phyloP scores from a whole-genome alignment of 495 filamentous ascomycete species.

The Tuber brumale region DNA sequence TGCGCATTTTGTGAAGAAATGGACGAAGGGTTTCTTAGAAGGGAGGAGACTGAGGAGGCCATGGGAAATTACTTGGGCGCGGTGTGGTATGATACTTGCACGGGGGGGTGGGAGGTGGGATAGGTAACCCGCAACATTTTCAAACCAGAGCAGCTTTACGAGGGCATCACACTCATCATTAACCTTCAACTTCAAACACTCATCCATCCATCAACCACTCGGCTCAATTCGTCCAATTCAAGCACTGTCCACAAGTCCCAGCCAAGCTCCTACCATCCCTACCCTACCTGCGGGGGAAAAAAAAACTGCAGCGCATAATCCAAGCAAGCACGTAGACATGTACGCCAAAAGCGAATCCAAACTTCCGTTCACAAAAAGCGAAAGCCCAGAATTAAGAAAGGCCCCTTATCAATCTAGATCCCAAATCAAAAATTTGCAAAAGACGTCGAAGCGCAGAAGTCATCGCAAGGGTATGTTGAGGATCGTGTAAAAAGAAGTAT shows the following conservation, averaged over 20 bases:
- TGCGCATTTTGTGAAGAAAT: background rate
- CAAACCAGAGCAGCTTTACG: background rate
- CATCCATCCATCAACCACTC: background rate
- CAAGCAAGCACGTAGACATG: background rate
- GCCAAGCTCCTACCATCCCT: background rate
- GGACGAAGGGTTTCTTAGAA: background rate
- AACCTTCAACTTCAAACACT: background rate
- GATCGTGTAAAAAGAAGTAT: background rate
- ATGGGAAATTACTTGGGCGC: background rate
- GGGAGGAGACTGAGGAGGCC: background rate
- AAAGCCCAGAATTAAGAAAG: background rate
- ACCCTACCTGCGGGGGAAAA: background rate
- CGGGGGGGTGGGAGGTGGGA: background rate
- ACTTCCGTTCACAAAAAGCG: background rate
- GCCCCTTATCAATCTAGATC: background rate
- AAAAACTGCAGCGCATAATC: background rate
- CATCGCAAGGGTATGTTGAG: constrained; percentile 1
- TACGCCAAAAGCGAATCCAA: constrained; percentile 3
- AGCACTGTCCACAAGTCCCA: background rate
- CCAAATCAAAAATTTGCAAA: background rate
- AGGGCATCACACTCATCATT: background rate
- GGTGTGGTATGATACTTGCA: background rate
- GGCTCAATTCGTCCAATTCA: background rate
- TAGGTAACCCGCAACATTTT: background rate
- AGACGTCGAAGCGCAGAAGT: background rate